phyloP scores from a whole-genome alignment of 2,329 filamentous ascomycete genomes.

The Nemania diffusa region DNA sequence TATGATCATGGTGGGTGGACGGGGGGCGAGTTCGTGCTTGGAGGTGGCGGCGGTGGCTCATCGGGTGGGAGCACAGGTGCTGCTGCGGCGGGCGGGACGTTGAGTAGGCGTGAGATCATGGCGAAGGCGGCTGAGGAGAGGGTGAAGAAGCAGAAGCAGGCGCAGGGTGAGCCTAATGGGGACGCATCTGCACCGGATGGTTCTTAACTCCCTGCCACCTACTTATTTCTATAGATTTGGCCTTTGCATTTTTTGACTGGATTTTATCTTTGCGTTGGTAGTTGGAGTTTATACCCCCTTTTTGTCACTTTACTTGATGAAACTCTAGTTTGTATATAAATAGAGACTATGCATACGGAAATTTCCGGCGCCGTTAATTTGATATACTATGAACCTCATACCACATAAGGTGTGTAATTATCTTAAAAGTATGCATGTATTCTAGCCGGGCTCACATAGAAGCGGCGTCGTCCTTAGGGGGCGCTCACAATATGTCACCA shows the following conservation, averaged over 20 bases:
- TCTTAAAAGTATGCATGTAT: neutral
- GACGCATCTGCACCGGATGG: slow-evolving; percentile 32
- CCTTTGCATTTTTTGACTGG: slow-evolving; percentile 1
- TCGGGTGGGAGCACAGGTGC: slow-evolving; percentile 2
- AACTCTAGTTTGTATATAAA: slow-evolving; percentile 3
- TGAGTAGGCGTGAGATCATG: slow-evolving; percentile 78
- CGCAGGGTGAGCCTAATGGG: slow-evolving; percentile 36
- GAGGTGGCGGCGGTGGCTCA: slow-evolving; percentile 63
- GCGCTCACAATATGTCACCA: too few species aligned
- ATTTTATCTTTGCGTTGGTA: neutral
- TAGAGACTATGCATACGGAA: neutral
- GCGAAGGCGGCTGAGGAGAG: slow-evolving; percentile 79
- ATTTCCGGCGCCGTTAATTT: neutral
- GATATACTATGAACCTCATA: neutral
- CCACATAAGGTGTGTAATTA: neutral
- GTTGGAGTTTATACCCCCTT: slow-evolving; percentile 28
- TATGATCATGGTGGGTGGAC: slow-evolving; percentile 81
- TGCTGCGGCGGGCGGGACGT: too few species aligned
- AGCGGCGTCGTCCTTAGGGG: neutral
- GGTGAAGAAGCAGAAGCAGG: slow-evolving; percentile 57
- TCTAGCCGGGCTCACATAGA: neutral
- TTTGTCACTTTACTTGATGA: slow-evolving; percentile 2
- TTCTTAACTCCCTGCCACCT: slow-evolving; percentile 4
- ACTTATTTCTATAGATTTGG: neutral
- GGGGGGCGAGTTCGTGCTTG: slow-evolving; percentile 81